Conservation (phyloP, 2,329 filamentous ascomycete species). For the Fusarium illudens region DNA sequence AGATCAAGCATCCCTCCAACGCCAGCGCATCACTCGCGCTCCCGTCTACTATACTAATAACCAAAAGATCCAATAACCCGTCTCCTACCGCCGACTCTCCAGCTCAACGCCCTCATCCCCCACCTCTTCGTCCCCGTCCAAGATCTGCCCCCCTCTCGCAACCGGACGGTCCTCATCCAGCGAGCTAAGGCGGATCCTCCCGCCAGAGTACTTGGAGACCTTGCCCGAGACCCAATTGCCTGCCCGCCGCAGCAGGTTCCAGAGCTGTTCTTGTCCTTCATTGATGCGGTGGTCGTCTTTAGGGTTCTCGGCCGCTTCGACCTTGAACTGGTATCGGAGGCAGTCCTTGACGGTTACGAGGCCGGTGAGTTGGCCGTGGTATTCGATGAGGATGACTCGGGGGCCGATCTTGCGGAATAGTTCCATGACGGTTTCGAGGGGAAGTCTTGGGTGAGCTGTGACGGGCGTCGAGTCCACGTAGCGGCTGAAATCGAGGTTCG, state of each 20-base stretch:
- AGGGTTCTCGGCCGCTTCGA: slow-evolving; percentile 83
- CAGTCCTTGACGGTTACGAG: slow-evolving; percentile 97
- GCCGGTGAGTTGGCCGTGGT: slow-evolving; percentile 82
- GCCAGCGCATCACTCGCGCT: slow-evolving; percentile 30
- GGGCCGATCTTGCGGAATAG: slow-evolving; percentile 98
- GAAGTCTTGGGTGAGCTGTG: slow-evolving; percentile 87
- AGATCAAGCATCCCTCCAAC: slow-evolving; percentile 29
- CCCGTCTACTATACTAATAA: slow-evolving; percentile 26
- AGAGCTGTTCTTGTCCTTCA: slow-evolving; percentile 71
- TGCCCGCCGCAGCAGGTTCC: slow-evolving; percentile 63
- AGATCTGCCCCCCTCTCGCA: slow-evolving; percentile 57
- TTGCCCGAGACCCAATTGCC: slow-evolving; percentile 68
- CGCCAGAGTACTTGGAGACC: slow-evolving; percentile 62
- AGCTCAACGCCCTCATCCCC: slow-evolving; percentile 55
- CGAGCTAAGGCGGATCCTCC: slow-evolving; percentile 62
- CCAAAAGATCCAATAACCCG: slow-evolving; percentile 3
- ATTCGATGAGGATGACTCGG: slow-evolving; percentile 90
- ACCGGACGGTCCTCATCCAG: slow-evolving; percentile 47
- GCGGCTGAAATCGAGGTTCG: slow-evolving; percentile 79
- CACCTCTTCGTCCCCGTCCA: slow-evolving; percentile 55
- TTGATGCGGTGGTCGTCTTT: slow-evolving; percentile 65
- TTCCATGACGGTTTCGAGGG: slow-evolving; percentile 97
- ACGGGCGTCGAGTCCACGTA: slow-evolving; percentile 92
- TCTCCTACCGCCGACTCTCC: slow-evolving; percentile 47
- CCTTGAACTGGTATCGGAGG: slow-evolving; percentile 96